These are phyloP conservation scores for Helminthosporium solani DNA, from an alignment of 2,329 filamentous ascomycete species.

Conservation along the genomic window DNA sequence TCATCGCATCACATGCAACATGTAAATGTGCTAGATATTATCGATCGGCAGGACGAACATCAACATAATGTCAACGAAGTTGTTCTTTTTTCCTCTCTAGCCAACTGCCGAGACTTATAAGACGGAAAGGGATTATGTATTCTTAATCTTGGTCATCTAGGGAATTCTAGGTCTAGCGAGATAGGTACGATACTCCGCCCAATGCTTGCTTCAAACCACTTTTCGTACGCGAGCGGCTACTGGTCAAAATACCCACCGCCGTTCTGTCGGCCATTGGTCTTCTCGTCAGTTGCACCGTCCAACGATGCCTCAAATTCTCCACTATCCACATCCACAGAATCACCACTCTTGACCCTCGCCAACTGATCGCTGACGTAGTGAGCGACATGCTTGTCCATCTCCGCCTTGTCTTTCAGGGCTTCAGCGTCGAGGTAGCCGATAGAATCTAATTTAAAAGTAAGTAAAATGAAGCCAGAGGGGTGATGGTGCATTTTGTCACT, in stretches of 20 bases:
- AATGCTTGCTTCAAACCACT: neutral
- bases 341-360: slow-evolving; percentile 65
- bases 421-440: slow-evolving; percentile 57
- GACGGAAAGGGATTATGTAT: too few relatives aligned
- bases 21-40: neutral
- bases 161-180: slow-evolving; percentile 23
- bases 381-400: slow-evolving; percentile 64
- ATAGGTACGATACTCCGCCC: slow-evolving; percentile 6
- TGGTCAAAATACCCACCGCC: slow-evolving; percentile 35
- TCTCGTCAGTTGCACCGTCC: slow-evolving; percentile 41
- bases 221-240: slow-evolving; percentile 14
- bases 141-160: slow-evolving; percentile 10
- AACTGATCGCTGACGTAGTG: slow-evolving; percentile 82
- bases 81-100: too few relatives aligned
- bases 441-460: slow-evolving; percentile 28
- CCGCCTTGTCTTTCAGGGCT: slow-evolving; percentile 43
- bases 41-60: too few relatives aligned
- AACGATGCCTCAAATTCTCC: slow-evolving; percentile 64
- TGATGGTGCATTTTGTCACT: neutral
- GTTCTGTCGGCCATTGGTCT: slow-evolving; percentile 24
- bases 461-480: too few relatives aligned
- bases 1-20: neutral
- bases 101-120: too few relatives aligned
- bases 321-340: slow-evolving; percentile 52
- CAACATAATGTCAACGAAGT: too few relatives aligned